phyloP scores from a whole-genome alignment of 2,329 filamentous ascomycete species.

The Canariomyces notabilis region DNA sequence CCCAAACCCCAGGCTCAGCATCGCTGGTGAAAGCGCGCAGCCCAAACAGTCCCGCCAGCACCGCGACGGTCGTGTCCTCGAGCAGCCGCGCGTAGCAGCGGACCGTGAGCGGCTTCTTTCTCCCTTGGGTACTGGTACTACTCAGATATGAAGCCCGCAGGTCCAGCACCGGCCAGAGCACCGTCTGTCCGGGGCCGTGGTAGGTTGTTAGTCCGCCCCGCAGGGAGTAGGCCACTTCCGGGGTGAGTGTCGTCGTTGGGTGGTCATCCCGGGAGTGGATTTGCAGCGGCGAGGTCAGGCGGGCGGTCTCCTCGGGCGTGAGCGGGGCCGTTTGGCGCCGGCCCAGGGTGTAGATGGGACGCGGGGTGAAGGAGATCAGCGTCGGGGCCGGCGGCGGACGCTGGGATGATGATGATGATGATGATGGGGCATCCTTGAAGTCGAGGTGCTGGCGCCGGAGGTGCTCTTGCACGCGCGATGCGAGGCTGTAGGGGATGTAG shows the following conservation, averaged over 20 bases:
- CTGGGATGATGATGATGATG: slow-evolving; percentile 12
- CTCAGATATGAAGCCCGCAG: slow-evolving; percentile 47
- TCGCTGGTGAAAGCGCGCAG: slow-evolving; percentile 60
- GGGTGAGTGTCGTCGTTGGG: slow-evolving; percentile 33
- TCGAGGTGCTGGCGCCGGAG: slow-evolving; percentile 49
- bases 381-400: slow-evolving; percentile 47
- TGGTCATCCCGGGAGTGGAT: slow-evolving; percentile 21
- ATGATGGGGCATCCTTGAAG: slow-evolving; percentile 22
- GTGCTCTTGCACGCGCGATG: slow-evolving; percentile 34
- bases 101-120: slow-evolving; percentile 58
- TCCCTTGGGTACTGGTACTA: neutral
- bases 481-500: slow-evolving; percentile 35
- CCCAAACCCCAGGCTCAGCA: slow-evolving; percentile 87
- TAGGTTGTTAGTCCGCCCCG: slow-evolving; percentile 91
- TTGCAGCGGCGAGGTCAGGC: slow-evolving; percentile 39
- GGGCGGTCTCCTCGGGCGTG: slow-evolving; percentile 38
- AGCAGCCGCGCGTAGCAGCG: slow-evolving; percentile 73
- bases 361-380: slow-evolving; percentile 76
- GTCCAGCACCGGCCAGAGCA: slow-evolving; percentile 90
- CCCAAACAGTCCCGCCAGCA: slow-evolving; percentile 52
- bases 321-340: slow-evolving; percentile 63
- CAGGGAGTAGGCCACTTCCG: slow-evolving; percentile 65
- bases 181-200: slow-evolving; percentile 87
- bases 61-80: slow-evolving; percentile 68
- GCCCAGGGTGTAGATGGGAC: slow-evolving; percentile 84